Evolutionary conservation across 2,329 filamentous ascomycete genomes (phyloP), one percentile per base, ranked within the genome.

Genomic region (Neonectria magnoliae): DNA sequence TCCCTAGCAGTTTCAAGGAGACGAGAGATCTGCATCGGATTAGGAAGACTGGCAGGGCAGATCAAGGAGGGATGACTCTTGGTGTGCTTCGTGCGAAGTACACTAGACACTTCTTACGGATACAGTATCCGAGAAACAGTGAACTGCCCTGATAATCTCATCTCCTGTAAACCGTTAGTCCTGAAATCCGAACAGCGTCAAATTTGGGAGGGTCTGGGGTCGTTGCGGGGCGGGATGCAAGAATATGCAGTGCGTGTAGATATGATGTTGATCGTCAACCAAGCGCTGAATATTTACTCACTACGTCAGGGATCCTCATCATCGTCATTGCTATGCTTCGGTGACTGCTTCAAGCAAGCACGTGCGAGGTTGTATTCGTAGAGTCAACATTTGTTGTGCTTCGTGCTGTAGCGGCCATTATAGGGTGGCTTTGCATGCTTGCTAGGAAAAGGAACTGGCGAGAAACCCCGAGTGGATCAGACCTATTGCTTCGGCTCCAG

Each of bases 391-490:
- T 2, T 33, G 27, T 14, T 27, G 47, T 29, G 27, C 16, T 14
- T n/a, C 29, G n/a, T 51, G n/a, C 25, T 13, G 45, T n/a, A 29
- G 14, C 53, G 52, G 57, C 56, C 50, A 55, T 60, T 44, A 52
- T 54, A 41, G 38, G 52, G 61, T 71, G 68, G 70, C 62, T 71
- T 71, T 25, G 25, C 25, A 25, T 25, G 25, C 25, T 25, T 72
- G 68, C 58, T 67, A 53, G 58, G 59, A 66, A 68, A 60, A 54
- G 57, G 48, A 72, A 71, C 8, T 18, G n/a, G 18, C 18, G n/a
- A 42, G 38, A 11, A 20, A 11, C 54, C 44, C 54, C 22, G n/a
- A 60, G 70, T 73, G 70, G 70, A 72, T 68, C 67, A 69, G 41
- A 60, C 48, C n/a, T 60, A 55, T 62, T 41, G 60, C 51, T 67